Conservation (phyloP, 345 rosid genomes). For the Rhizophora mangle region DNA sequence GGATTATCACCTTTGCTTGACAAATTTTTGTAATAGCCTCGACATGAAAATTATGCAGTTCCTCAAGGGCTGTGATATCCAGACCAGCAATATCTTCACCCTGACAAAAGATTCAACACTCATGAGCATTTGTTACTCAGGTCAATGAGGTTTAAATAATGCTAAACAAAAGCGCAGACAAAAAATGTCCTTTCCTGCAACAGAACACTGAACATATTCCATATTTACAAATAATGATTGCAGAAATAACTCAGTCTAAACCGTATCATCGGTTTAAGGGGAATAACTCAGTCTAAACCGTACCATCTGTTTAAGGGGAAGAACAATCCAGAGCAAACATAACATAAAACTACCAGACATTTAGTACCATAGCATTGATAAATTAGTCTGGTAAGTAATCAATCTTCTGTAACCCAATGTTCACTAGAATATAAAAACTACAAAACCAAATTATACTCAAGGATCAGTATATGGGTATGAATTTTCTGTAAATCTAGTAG, state of each 20-base stretch:
- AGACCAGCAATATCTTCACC: slow-evolving; percentile 51
- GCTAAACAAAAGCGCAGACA: not conserved
- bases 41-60: slow-evolving; percentile 54
- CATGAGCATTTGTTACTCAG: not conserved
- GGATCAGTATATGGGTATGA: not conserved
- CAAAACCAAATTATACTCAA: not conserved
- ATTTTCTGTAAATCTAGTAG: not conserved
- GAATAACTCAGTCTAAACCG: not conserved
- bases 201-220: not conserved
- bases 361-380: no score
- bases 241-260: not conserved
- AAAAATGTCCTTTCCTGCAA: not conserved
- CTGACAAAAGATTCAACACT: slow-evolving; percentile 23
- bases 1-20: slow-evolving; percentile 44
- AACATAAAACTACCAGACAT: no score
- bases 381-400: not conserved
- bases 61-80: slow-evolving; percentile 46
- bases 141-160: not conserved
- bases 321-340: not conserved
- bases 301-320: not conserved
- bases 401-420: not conserved
- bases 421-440: not conserved
- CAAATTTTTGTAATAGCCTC: slow-evolving; percentile 53
- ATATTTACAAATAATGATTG: not conserved
- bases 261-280: not conserved